Percentiles rank a stretch among this genome's conserved stretches.
Evolutionary conservation across 495 filamentous ascomycete species (phyloP).

Genomic region (Tetracladium marchalianum): DNA sequence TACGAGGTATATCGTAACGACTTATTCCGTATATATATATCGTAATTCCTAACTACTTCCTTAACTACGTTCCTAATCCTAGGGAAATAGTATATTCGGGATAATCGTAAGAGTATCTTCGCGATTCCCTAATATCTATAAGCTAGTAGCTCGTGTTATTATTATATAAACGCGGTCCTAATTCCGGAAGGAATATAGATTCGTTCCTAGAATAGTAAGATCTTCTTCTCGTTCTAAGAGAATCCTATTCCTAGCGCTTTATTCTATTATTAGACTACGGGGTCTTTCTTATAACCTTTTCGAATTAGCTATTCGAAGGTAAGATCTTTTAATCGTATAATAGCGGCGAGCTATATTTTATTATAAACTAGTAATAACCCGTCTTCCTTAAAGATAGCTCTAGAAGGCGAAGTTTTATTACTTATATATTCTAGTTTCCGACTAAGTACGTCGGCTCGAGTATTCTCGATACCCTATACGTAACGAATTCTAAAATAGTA

Average conservation of each 20-base stretch:
- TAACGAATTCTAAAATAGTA: conserved; percentile 22
- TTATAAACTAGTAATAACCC: neutral
- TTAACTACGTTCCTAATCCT: neutral
- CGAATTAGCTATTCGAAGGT: neutral
- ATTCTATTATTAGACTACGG: too few relatives aligned
- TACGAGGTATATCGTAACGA: neutral
- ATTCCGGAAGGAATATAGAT: too few relatives aligned
- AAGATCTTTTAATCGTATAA: conserved; percentile 2
- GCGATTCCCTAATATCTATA: neutral
- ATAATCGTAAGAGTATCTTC: neutral
- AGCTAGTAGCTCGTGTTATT: neutral
- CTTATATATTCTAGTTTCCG: neutral
- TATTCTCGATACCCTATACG: neutral
- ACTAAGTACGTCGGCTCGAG: conserved; percentile 3
- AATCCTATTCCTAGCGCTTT: too few relatives aligned
- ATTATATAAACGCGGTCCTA: too few relatives aligned
- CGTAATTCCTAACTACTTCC: neutral
- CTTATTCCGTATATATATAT: conserved; percentile 1
- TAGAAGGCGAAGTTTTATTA: conserved; percentile 1
- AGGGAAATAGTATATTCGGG: neutral
- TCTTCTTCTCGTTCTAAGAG: too few relatives aligned
- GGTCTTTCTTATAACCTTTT: neutral
- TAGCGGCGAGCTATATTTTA: conserved; percentile 1
- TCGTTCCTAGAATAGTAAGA: too few relatives aligned
- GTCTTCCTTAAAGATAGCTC: conserved; percentile 2